These are phyloP conservation scores for Calophaca sinica DNA, from an alignment of 306 rosid species.

Conservation along the genomic window DNA sequence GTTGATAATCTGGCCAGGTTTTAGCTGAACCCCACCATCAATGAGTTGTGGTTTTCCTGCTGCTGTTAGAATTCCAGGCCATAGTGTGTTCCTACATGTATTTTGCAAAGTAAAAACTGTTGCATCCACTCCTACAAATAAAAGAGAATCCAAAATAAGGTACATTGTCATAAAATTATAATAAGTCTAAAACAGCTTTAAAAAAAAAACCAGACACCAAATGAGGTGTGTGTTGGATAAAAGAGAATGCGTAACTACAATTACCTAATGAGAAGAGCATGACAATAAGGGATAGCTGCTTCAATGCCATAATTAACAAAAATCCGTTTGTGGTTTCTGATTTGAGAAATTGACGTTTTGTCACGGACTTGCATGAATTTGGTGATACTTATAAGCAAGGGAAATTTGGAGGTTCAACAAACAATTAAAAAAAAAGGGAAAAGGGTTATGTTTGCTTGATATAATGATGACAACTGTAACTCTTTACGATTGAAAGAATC, in stretches of 20 bases:
- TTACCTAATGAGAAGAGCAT: constrained; percentile 40
- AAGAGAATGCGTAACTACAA: neutral
- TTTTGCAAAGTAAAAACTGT: constrained; percentile 60
- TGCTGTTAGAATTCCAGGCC: constrained; percentile 65
- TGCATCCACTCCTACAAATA: constrained; percentile 59
- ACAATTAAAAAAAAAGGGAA: constrained; percentile 12
- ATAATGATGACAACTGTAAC: constrained; percentile 31
- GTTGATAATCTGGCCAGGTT: constrained; percentile 35
- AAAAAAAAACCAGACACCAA: neutral
- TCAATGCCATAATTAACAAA: constrained; percentile 41
- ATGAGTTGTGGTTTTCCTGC: constrained; percentile 57
- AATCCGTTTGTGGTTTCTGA: constrained; percentile 19
- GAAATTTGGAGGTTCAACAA: constrained; percentile 45
- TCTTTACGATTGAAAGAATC: constrained; percentile 36
- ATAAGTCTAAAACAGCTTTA: neutral
- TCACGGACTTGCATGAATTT: constrained; percentile 35
- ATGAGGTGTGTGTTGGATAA: neutral
- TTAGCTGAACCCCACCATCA: constrained; percentile 57
- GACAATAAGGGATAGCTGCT: constrained; percentile 35
- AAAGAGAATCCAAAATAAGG: neutral
- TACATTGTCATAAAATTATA: constrained; percentile 16
- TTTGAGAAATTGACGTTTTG: constrained; percentile 27
- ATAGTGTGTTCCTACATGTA: constrained; percentile 54
- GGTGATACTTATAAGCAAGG: constrained; percentile 19
- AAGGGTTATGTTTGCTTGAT: constrained; percentile 14